Conservation (phyloP, 345 rosid species). For the Anacardium occidentale region DNA sequence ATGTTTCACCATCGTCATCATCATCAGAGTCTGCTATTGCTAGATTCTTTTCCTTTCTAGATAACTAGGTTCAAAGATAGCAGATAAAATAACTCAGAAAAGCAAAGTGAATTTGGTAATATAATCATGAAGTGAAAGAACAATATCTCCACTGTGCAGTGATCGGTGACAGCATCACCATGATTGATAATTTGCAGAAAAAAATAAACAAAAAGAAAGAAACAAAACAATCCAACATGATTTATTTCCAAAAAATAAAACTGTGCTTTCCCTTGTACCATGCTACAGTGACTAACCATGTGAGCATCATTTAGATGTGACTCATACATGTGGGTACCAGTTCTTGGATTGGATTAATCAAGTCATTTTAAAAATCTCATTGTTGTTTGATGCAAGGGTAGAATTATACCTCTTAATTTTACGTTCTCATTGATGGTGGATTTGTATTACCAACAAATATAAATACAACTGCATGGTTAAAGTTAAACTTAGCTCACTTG, state of each 20-base stretch:
- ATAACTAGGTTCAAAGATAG: background rate
- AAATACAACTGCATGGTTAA: background rate
- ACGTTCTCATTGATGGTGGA: too few relatives aligned
- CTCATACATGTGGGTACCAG: too few relatives aligned
- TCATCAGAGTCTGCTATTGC: conserved; percentile 8
- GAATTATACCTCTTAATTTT: too few relatives aligned
- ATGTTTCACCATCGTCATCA: background rate
- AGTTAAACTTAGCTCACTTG: background rate
- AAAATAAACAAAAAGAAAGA: background rate
- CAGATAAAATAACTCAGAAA: background rate
- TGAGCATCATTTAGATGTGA: too few relatives aligned
- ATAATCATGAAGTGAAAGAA: too few relatives aligned
- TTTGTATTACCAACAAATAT: too few relatives aligned
- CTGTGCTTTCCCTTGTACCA: too few relatives aligned
- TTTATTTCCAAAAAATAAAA: background rate
- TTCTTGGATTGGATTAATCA: too few relatives aligned
- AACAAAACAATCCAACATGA: background rate
- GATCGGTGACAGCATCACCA: background rate
- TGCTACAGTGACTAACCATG: too few relatives aligned
- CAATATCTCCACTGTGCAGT: background rate
- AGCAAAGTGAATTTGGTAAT: background rate
- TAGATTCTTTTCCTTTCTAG: background rate
- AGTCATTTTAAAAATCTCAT: too few relatives aligned
- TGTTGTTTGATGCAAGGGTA: too few relatives aligned
- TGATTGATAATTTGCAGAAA: background rate